phyloP scores from a whole-genome alignment of 2,329 filamentous ascomycete genomes.

The Rutstroemia sp. region DNA sequence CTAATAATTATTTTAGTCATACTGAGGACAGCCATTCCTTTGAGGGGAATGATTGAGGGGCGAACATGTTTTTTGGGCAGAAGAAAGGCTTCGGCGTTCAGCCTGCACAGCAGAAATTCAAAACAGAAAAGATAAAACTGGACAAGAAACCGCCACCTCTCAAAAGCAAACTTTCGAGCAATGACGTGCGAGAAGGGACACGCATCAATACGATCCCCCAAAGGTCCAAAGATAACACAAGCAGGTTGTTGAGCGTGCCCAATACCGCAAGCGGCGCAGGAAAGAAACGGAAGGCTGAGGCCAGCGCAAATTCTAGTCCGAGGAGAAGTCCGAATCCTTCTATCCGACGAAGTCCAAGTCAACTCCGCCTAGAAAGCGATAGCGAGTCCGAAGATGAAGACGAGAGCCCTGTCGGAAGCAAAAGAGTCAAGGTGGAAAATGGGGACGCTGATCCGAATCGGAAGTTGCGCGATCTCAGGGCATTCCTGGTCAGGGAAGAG shows the following conservation, averaged over 20 bases:
- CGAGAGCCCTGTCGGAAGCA: not conserved
- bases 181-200: not conserved
- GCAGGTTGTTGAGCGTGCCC: not conserved
- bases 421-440: slow-evolving; percentile 16
- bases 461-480: slow-evolving; percentile 20
- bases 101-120: not conserved
- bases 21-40: not conserved
- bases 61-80: not conserved
- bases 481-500: slow-evolving; percentile 20
- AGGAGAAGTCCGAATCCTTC: not conserved
- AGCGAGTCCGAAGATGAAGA: slow-evolving; percentile 4
- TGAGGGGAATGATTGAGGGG: not conserved
- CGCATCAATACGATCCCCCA: not conserved
- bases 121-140: not conserved
- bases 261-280: not conserved
- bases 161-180: not conserved
- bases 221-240: not conserved
- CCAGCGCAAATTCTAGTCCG: not conserved
- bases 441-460: slow-evolving; percentile 20
- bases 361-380: slow-evolving; percentile 2
- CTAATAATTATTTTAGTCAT: not conserved
- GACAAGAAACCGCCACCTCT: not conserved
- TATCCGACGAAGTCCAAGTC: not conserved
- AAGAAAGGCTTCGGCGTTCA: not conserved
- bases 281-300: slow-evolving; percentile 6